Conservation (phyloP, 1,284 basidiomycete genomes). For the Papiliotrema laurentii region DNA sequence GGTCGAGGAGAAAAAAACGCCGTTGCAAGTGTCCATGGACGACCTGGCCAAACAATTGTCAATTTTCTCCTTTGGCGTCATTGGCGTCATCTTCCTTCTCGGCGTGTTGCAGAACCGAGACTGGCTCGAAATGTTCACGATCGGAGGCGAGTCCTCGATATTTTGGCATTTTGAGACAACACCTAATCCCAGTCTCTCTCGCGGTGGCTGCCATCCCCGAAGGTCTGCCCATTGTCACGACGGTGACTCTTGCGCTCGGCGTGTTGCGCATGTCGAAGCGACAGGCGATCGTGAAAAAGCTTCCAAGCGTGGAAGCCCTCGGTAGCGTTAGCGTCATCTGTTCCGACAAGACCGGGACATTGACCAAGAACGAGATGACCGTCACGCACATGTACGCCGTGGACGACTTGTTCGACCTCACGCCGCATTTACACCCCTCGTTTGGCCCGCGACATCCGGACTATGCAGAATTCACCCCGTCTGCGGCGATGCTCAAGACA, state of each 20-base stretch:
- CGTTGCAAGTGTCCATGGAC: conserved; percentile 92
- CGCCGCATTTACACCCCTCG: conserved; percentile 50
- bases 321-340: conserved; percentile 94
- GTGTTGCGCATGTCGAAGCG: conserved; percentile 90
- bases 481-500: conserved; percentile 65
- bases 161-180: neutral
- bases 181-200: conserved; percentile 67
- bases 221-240: conserved; percentile 94
- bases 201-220: conserved; percentile 97
- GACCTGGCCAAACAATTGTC: conserved; percentile 91
- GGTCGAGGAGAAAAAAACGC: conserved; percentile 90
- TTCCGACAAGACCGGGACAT: conserved; percentile 95
- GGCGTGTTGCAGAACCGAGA: conserved; percentile 80
- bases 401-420: conserved; percentile 71
- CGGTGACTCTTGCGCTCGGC: conserved; percentile 90
- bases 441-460: conserved; percentile 59
- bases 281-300: conserved; percentile 94
- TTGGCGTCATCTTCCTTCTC: conserved; percentile 87
- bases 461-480: conserved; percentile 43
- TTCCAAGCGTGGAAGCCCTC: conserved; percentile 90
- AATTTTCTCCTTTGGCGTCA: conserved; percentile 82
- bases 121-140: conserved; percentile 98
- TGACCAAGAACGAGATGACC: conserved; percentile 94
- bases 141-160: conserved; percentile 64
- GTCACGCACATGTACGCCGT: conserved; percentile 83